Percentiles rank a stretch among this genome's conserved stretches.
Evolutionary conservation across 805 yeast genomes (phyloP).

Genomic region (Zygosaccharomyces kombuchaensis): DNA sequence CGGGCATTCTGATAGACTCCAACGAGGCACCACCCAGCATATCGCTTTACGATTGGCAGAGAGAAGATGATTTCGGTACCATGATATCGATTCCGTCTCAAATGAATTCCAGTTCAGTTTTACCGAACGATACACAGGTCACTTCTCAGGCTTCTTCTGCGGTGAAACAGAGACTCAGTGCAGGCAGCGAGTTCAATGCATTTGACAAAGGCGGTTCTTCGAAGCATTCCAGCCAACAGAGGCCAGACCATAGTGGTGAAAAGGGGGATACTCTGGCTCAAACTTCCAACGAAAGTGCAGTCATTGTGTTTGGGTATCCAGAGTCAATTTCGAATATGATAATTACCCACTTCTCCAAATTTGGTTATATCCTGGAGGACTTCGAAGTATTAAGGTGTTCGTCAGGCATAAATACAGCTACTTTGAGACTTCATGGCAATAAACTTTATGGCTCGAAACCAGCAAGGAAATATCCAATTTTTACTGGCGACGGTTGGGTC

Average conservation of each 20-base stretch:
- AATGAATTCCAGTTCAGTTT: constrained; percentile 2
- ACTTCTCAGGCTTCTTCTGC: constrained; percentile 9
- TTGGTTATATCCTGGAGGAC: constrained; percentile 76
- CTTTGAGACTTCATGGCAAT: constrained; percentile 21
- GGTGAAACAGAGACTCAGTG: constrained; percentile 1
- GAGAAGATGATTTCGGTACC: constrained; percentile 36
- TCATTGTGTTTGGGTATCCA: constrained; percentile 85
- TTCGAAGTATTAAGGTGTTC: constrained; percentile 45
- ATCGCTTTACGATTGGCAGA: constrained; percentile 40
- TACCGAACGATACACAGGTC: constrained; percentile 1
- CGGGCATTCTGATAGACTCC: constrained; percentile 30
- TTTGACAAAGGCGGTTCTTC: constrained; percentile 17
- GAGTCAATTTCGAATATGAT: constrained; percentile 65
- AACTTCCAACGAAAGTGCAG: constrained; percentile 49
- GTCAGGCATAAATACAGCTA: constrained; percentile 32
- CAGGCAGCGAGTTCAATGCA: constrained; percentile 14
- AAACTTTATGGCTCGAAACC: constrained; percentile 8
- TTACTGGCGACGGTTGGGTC: constrained; percentile 88
- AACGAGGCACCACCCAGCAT: constrained; percentile 42
- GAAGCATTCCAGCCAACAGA: neutral
- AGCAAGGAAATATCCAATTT: constrained; percentile 54
- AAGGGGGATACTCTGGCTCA: constrained; percentile 3
- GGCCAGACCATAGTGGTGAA: constrained; percentile 6
- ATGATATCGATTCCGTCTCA: constrained; percentile 19
- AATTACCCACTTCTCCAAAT: constrained; percentile 68